Evolutionary conservation across 495 filamentous ascomycete species (phyloP).

Genomic region (Penicillium diatomitis): DNA sequence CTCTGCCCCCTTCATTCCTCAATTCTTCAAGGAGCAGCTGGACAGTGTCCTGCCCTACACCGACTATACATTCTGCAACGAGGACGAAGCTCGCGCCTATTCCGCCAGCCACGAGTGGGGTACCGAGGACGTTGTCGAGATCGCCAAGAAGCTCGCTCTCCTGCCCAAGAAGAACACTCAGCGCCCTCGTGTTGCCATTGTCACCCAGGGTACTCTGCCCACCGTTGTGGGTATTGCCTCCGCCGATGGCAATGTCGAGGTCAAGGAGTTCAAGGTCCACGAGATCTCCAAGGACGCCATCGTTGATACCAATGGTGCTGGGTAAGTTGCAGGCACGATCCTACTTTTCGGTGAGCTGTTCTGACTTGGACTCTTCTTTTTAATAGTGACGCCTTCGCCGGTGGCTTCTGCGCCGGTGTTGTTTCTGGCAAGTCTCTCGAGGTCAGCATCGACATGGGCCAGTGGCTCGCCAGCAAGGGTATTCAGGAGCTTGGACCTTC

Average conservation of each 20-base stretch:
- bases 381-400: slow-evolving; percentile 86
- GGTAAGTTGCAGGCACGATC: slow-evolving; percentile 35
- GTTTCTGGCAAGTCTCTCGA: slow-evolving; percentile 73
- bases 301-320: slow-evolving; percentile 92
- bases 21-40: slow-evolving; percentile 95
- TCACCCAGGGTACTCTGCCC: slow-evolving; percentile 88
- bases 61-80: slow-evolving; percentile 96
- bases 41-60: slow-evolving; percentile 79
- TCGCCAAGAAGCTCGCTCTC: slow-evolving; percentile 74
- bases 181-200: slow-evolving; percentile 70
- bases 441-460: slow-evolving; percentile 73
- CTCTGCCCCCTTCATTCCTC: slow-evolving; percentile 87
- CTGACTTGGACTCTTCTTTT: slow-evolving; percentile 6
- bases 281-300: slow-evolving; percentile 65
- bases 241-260: slow-evolving; percentile 50
- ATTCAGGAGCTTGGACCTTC: slow-evolving; percentile 92
- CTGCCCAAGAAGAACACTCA: slow-evolving; percentile 84
- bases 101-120: slow-evolving; percentile 64
- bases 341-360: not conserved
- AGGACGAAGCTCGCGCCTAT: slow-evolving; percentile 83
- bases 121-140: slow-evolving; percentile 73
- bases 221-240: slow-evolving; percentile 68
- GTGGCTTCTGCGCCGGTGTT: slow-evolving; percentile 83
- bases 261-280: slow-evolving; percentile 73
- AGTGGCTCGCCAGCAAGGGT: slow-evolving; percentile 88